Conservation (phyloP, 2,329 filamentous ascomycete genomes). For the Fusarium armeniacum region DNA sequence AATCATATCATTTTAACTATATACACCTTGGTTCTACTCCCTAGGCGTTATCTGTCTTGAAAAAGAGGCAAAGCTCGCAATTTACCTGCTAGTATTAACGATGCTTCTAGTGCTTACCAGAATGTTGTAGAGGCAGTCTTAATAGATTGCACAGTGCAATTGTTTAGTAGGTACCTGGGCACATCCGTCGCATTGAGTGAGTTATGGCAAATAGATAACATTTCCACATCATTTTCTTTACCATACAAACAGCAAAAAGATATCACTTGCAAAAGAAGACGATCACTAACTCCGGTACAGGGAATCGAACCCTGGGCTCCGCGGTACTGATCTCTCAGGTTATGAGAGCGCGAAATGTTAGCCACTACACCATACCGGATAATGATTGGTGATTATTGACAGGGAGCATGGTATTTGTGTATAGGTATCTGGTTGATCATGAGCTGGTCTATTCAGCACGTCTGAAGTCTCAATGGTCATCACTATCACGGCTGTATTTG, state of each 20-base stretch:
- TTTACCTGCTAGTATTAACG: conserved; percentile 3
- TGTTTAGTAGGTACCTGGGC: neutral
- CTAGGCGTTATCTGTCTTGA: neutral
- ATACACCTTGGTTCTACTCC: neutral
- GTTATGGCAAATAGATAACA: neutral
- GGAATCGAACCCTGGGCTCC: conserved; percentile 18
- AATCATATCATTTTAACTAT: neutral
- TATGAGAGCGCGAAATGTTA: conserved; percentile 39
- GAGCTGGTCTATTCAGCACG: neutral
- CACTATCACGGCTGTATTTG: neutral
- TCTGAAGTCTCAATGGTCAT: neutral
- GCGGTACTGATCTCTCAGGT: conserved; percentile 9
- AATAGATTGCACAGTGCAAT: neutral
- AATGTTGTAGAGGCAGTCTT: conserved; percentile 18
- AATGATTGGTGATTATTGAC: neutral
- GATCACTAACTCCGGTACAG: conserved; percentile 3
- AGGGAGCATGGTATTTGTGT: accelerated
- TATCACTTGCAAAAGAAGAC: neutral
- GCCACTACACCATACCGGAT: conserved; percentile 55
- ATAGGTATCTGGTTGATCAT: no score
- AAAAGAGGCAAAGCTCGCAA: neutral
- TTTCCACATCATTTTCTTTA: neutral
- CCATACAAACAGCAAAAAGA: conserved; percentile 2
- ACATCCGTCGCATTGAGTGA: neutral
- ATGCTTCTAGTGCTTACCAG: conserved; percentile 35